Percentiles rank a stretch among this genome's conserved stretches.
These are phyloP conservation scores for Fremontodendron californicum DNA, from an alignment of 345 rosid species.

Conservation along the genomic window DNA sequence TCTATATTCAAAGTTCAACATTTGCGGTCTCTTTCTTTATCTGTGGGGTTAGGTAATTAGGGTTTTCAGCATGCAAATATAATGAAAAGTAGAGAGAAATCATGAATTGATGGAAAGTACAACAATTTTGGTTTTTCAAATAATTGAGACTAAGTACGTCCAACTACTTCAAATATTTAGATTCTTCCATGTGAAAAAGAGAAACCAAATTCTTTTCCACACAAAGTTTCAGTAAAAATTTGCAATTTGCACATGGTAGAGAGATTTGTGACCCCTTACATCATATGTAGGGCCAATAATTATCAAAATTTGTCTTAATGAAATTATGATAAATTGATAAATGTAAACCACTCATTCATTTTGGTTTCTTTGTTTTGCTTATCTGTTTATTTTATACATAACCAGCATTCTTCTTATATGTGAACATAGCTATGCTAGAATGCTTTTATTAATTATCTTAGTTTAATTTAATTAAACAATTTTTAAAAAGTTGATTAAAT, in stretches of 20 bases:
- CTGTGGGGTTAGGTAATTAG: background rate
- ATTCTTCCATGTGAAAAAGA: background rate
- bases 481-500: too few relatives aligned
- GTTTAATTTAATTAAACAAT: too few relatives aligned
- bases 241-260: background rate
- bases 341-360: too few relatives aligned
- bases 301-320: too few relatives aligned
- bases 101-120: background rate
- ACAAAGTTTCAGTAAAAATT: background rate
- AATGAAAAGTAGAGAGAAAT: background rate
- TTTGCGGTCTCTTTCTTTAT: too few relatives aligned
- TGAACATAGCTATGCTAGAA: too few relatives aligned
- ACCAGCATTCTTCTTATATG: too few relatives aligned
- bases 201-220: background rate
- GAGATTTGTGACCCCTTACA: background rate
- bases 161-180: background rate
- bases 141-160: constrained; percentile 11
- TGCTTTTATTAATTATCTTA: too few relatives aligned
- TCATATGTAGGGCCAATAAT: background rate
- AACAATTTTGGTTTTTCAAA: constrained; percentile 12
- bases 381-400: too few relatives aligned
- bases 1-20: too few relatives aligned
- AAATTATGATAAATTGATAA: too few relatives aligned
- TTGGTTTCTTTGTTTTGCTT: too few relatives aligned
- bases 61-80: background rate